Conservation (phyloP, 352 stramenopile species). For the Phytophthora agathidicida region DNA sequence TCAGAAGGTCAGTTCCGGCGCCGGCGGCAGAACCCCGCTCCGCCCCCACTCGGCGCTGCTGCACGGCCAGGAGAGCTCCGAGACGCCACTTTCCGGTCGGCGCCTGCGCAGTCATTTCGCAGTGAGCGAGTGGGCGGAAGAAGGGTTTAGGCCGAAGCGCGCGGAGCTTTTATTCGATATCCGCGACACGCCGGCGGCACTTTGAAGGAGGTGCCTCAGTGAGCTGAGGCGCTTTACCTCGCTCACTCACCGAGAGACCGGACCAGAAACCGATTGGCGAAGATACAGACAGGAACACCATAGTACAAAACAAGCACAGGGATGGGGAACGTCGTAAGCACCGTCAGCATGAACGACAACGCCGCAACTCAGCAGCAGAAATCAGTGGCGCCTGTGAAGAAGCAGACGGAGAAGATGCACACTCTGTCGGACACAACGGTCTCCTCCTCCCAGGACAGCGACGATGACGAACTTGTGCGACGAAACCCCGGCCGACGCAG, state of each 20-base stretch:
- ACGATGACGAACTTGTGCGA: constrained; percentile 29
- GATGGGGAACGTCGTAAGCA: constrained; percentile 36
- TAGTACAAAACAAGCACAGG: neutral
- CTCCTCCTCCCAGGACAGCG: constrained; percentile 42
- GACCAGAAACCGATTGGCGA: constrained; percentile 18
- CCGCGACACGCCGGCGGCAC: constrained; percentile 19
- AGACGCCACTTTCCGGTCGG: no score
- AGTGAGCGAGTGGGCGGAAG: no score
- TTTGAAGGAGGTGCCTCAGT: neutral
- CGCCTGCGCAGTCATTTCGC: no score
- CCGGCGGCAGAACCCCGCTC: no score
- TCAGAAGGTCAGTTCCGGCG: no score
- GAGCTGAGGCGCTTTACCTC: no score
- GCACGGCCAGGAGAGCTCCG: no score
- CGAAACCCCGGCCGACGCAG: constrained; percentile 15
- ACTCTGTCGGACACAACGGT: constrained; percentile 64
- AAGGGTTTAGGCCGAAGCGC: no score
- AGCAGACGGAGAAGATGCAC: constrained; percentile 38
- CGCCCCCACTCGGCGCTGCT: no score
- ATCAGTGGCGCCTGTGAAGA: neutral
- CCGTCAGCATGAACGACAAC: constrained; percentile 1
- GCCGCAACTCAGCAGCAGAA: neutral
- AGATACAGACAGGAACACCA: constrained; percentile 1
- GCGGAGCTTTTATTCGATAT: no score
- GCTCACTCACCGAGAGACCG: no score